Evolutionary conservation across 2,329 filamentous ascomycete genomes (phyloP).

Genomic region (Xylaria sp.): DNA sequence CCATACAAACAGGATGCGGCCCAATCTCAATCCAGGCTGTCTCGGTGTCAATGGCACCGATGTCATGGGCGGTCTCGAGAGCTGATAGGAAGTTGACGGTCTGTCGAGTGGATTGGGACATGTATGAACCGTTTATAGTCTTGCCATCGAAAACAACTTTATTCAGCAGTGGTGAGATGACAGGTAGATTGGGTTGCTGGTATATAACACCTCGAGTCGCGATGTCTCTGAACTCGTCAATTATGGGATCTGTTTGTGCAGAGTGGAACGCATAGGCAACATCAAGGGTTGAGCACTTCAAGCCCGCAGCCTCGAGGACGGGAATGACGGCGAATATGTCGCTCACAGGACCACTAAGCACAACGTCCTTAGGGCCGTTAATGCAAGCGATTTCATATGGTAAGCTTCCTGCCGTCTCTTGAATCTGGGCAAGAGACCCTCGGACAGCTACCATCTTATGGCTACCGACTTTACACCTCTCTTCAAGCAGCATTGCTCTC

Average conservation of each 20-base stretch:
- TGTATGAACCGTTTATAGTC: slow-evolving; percentile 65
- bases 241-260: slow-evolving; percentile 67
- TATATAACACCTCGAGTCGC: slow-evolving; percentile 60
- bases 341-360: slow-evolving; percentile 63
- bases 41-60: slow-evolving; percentile 62
- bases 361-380: slow-evolving; percentile 71
- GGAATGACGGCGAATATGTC: slow-evolving; percentile 51
- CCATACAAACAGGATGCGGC: slow-evolving; percentile 71
- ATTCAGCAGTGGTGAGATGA: slow-evolving; percentile 74
- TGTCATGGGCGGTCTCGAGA: slow-evolving; percentile 60
- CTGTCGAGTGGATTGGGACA: slow-evolving; percentile 70
- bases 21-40: slow-evolving; percentile 75
- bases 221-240: slow-evolving; percentile 64
- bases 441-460: slow-evolving; percentile 70
- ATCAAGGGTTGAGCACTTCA: slow-evolving; percentile 23
- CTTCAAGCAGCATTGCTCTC: slow-evolving; percentile 69
- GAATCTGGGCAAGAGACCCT: slow-evolving; percentile 55
- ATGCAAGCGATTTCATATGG: slow-evolving; percentile 64
- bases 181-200: slow-evolving; percentile 62
- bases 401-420: slow-evolving; percentile 18
- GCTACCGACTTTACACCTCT: slow-evolving; percentile 67
- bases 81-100: slow-evolving; percentile 72
- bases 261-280: slow-evolving; percentile 70
- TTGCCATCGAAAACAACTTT: slow-evolving; percentile 64
- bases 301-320: slow-evolving; percentile 47